Evolutionary conservation across 2,329 filamentous ascomycete genomes (phyloP), one percentile per base, ranked within the genome.

Genomic region (Albophoma yamanashiensis): DNA sequence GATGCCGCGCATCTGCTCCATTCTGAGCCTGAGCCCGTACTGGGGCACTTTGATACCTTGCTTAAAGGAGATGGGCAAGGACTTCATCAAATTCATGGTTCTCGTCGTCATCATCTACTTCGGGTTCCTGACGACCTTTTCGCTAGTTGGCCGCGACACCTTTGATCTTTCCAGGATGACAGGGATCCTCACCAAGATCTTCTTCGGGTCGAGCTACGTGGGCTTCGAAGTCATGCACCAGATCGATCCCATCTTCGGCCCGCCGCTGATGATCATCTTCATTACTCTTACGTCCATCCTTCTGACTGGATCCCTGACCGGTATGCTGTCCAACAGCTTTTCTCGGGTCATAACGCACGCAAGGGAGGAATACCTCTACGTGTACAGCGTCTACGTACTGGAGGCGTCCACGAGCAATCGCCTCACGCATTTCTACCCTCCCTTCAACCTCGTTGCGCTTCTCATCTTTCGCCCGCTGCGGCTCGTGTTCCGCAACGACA

Each of bases 1-100:
- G 73, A 89, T 96, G 25, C 92, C 92, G 20, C 87, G 90, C 62
- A 89, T 96, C 65, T 96, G 89, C 75, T 95, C 92, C 17, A 82
- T 97, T 58, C 80, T 96, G 63, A 93, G 89, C 70, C 74, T 97
- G 64, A 91, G 91, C 67, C 90, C 91, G 1, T 96, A 95, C 71
- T 97, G 94, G 82, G 92, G 91, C 50, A 94, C 89, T 0, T 74
- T 94, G 56, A 92, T 97, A 62, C 92, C 92, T 0, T 95, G 92
- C 64, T 80, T 97, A 57, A 94, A 94, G 71, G 91, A 93, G 71
- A 97, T 97, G 92, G 89, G 89, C 45, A 93, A 92, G 73, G 91
- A 96, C 70, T 96, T 96, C 70, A 74, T 92, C 71, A 92, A 92
- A 68, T 96, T 94, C 70, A 82, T 85, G 74, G 88, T 90, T 1